These are phyloP conservation scores for Suillus occidentalis DNA, from an alignment of 768 basidiomycete species.

Conservation along the genomic window DNA sequence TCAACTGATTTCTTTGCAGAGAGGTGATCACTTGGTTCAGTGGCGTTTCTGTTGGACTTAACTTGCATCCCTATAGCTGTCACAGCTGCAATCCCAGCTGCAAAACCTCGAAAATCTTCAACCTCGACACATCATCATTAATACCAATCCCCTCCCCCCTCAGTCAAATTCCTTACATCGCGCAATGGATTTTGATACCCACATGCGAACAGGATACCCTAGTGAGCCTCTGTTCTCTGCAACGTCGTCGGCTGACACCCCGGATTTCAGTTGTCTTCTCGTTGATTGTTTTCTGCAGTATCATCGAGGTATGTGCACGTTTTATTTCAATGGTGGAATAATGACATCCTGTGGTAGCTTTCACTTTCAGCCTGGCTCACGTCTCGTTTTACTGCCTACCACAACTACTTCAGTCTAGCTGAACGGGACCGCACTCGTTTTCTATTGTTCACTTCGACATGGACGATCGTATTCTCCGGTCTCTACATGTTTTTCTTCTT, in stretches of 20 bases:
- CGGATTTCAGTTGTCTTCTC: slow-evolving; percentile 50
- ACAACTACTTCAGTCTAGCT: slow-evolving; percentile 47
- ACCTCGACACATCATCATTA: slow-evolving; percentile 29
- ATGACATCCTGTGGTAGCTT: slow-evolving; percentile 41
- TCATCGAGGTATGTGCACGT: slow-evolving; percentile 54
- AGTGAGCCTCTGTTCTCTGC: slow-evolving; percentile 36
- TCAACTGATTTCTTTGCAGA: neutral
- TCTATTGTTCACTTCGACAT: slow-evolving; percentile 66
- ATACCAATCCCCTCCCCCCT: slow-evolving; percentile 51
- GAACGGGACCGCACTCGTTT: slow-evolving; percentile 67
- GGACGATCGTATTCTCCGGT: slow-evolving; percentile 61
- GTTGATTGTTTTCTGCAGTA: slow-evolving; percentile 52
- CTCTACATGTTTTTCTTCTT: slow-evolving; percentile 57
- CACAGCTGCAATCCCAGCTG: slow-evolving; percentile 35
- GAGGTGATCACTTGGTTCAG: slow-evolving; percentile 1
- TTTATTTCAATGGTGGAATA: neutral
- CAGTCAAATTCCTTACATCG: slow-evolving; percentile 50
- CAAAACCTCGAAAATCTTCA: slow-evolving; percentile 35
- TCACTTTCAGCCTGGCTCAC: slow-evolving; percentile 73
- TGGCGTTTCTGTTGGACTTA: slow-evolving; percentile 6
- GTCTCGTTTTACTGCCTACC: slow-evolving; percentile 54
- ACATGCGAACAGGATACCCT: slow-evolving; percentile 54
- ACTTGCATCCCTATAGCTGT: slow-evolving; percentile 27
- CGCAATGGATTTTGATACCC: slow-evolving; percentile 37
- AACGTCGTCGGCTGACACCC: slow-evolving; percentile 1